A percentile compares a stretch with the other conserved stretches of the same genome.
Evolutionary conservation across 208 protist species (phyloP).

Genomic region (Acanthamoeba rhysodes): DNA sequence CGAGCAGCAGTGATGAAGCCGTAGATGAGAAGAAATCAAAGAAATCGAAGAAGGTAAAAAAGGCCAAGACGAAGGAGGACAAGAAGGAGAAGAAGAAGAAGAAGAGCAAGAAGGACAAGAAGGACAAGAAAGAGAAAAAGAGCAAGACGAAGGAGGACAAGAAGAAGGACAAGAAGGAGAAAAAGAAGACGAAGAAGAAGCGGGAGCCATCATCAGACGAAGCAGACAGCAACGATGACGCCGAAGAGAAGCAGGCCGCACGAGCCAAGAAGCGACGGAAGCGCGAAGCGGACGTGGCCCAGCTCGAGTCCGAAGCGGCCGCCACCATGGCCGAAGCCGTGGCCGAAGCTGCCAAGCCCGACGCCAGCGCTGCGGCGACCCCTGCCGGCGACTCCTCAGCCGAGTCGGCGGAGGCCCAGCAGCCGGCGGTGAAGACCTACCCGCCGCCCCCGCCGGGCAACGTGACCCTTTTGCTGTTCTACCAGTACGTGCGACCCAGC

Average conservation of each 20-base stretch:
- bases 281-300: no score
- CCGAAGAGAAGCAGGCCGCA: no score
- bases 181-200: not conserved
- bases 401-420: no score
- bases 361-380: no score
- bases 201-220: not conserved
- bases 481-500: not conserved
- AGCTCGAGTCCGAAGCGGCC: no score
- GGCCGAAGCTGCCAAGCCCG: not conserved
- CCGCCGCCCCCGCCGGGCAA: not conserved
- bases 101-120: not conserved
- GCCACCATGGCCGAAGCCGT: not conserved
- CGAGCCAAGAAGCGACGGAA: not conserved
- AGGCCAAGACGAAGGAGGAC: not conserved
- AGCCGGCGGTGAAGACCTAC: not conserved
- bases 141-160: not conserved
- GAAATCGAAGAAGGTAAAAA: not conserved
- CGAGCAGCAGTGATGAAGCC: not conserved
- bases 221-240: no score
- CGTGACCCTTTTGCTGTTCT: not conserved
- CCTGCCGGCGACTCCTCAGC: not conserved
- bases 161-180: not conserved
- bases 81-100: not conserved
- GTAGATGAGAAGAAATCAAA: not conserved
- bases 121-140: not conserved